These are phyloP conservation scores for Myxozyma lipomycoides DNA, from an alignment of 805 yeast genomes.

Conservation along the genomic window DNA sequence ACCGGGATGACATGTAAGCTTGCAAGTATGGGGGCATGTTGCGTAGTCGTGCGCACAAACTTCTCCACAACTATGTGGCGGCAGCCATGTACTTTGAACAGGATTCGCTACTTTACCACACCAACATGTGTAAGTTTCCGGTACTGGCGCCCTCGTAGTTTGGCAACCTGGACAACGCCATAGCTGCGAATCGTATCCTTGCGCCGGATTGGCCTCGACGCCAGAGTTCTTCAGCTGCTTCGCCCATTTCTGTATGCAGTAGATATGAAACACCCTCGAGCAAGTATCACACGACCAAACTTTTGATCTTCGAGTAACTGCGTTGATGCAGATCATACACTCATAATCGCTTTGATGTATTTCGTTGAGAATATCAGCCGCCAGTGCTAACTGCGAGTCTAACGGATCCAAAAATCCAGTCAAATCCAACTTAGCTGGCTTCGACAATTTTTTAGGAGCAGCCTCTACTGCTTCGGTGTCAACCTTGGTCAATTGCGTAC, in stretches of 20 bases:
- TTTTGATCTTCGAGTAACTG: slow-evolving; percentile 58
- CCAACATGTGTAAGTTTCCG: slow-evolving; percentile 73
- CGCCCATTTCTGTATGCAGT: slow-evolving; percentile 88
- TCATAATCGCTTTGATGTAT: slow-evolving; percentile 40
- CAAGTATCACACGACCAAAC: slow-evolving; percentile 81
- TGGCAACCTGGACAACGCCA: slow-evolving; percentile 92
- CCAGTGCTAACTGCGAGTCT: slow-evolving; percentile 10
- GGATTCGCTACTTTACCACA: slow-evolving; percentile 79
- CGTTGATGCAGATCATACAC: slow-evolving; percentile 86
- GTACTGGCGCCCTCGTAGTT: slow-evolving; percentile 45
- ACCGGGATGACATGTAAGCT: slow-evolving; percentile 81
- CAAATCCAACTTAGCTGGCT: slow-evolving; percentile 12
- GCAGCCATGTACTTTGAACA: slow-evolving; percentile 40
- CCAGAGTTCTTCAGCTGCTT: slow-evolving; percentile 49
- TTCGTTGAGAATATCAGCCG: slow-evolving; percentile 17
- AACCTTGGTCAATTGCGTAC: background rate
- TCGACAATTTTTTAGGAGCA: background rate
- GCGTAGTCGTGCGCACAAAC: slow-evolving; percentile 58
- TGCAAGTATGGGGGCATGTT: slow-evolving; percentile 66
- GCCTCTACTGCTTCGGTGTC: background rate
- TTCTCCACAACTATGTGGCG: slow-evolving; percentile 88
- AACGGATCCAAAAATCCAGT: slow-evolving; percentile 12
- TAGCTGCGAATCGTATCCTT: slow-evolving; percentile 32
- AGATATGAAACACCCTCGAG: slow-evolving; percentile 77
- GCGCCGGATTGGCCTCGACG: slow-evolving; percentile 4